Conservation (phyloP, 345 rosid species). For the Geranium rotundifolium region DNA sequence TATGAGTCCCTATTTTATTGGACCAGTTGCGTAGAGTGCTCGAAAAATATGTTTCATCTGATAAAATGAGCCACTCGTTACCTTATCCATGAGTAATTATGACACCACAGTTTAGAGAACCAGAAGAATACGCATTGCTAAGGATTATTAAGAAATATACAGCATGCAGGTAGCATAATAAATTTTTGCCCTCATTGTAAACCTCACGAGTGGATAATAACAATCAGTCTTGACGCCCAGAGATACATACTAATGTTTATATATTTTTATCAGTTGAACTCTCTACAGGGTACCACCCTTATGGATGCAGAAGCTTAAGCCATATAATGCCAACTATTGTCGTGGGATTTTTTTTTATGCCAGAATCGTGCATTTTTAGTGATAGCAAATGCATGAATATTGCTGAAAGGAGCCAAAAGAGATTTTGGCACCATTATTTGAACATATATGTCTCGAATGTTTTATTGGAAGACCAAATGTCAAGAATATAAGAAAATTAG, state of each 20-base stretch:
- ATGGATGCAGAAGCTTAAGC: not conserved
- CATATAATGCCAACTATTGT: not conserved
- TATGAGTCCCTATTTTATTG: not conserved
- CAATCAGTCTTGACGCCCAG: no score
- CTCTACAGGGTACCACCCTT: not conserved
- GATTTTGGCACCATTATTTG: not conserved
- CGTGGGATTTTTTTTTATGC: not conserved
- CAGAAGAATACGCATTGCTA: not conserved
- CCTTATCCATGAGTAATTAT: not conserved
- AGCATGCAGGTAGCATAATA: no score
- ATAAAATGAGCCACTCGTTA: not conserved
- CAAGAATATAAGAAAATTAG: not conserved
- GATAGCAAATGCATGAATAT: not conserved
- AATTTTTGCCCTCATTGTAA: no score
- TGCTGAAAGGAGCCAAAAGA: not conserved
- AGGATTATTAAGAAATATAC: not conserved
- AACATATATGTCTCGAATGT: not conserved
- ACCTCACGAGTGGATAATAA: no score
- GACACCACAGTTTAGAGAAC: not conserved
- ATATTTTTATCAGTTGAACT: not conserved
- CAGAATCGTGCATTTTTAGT: not conserved
- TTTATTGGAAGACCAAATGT: no score
- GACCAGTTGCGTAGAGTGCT: not conserved
- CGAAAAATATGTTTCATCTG: not conserved
- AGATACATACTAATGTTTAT: no score